Evolutionary conservation across 2,329 filamentous ascomycete species (phyloP).

Genomic region (Calonectria henricotiae): DNA sequence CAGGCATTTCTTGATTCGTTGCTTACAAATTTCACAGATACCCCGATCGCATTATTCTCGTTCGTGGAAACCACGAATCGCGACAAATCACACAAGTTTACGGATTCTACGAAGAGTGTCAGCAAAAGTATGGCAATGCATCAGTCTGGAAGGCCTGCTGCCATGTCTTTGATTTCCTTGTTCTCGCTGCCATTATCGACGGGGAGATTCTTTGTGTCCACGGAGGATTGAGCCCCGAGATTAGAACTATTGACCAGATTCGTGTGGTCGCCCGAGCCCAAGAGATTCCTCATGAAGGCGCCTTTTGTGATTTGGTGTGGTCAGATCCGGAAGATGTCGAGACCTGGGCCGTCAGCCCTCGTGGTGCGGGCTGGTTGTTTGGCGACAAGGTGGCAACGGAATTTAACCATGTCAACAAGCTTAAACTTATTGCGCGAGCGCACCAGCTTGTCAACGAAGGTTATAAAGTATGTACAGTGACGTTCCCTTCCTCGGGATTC

Average conservation of each 20-base stretch:
- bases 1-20: conserved; percentile 6
- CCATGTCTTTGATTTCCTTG: conserved; percentile 98
- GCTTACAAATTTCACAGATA: conserved; percentile 74
- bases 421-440: conserved; percentile 96
- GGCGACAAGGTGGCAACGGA: conserved; percentile 98
- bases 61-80: conserved; percentile 98
- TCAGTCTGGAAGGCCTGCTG: conserved; percentile 99
- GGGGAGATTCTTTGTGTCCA: conserved; percentile 99
- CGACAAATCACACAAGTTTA: conserved; percentile 98
- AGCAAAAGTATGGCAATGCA: conserved; percentile 97
- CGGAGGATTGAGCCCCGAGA: conserved; percentile 89
- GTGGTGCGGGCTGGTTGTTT: conserved; percentile 98
- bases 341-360: conserved; percentile 94
- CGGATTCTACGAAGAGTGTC: conserved; percentile 98
- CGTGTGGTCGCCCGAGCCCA: conserved; percentile 98
- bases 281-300: conserved; percentile 98
- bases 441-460: conserved; percentile 99
- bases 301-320: conserved; percentile 99
- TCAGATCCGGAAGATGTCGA: conserved; percentile 97
- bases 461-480: conserved; percentile 80
- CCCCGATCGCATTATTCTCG: conserved; percentile 93
- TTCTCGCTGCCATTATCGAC: conserved; percentile 96
- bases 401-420: conserved; percentile 96
- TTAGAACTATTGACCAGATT: conserved; percentile 98
- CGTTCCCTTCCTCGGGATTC: neutral